These are phyloP conservation scores for Myxozyma neotropica DNA, from an alignment of 805 yeast species.

Conservation along the genomic window DNA sequence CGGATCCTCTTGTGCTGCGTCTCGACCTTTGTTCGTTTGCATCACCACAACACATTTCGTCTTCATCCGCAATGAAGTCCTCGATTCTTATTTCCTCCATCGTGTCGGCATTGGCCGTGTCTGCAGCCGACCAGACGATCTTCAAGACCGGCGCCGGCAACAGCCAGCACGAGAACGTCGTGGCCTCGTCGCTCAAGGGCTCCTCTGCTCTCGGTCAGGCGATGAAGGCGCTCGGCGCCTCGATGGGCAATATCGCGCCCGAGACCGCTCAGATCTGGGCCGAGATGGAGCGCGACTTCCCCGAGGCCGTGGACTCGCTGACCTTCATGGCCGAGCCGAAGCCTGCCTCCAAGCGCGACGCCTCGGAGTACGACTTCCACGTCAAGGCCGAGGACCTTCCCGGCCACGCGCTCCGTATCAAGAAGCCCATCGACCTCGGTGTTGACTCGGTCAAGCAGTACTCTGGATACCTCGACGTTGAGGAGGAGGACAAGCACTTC, in stretches of 20 bases:
- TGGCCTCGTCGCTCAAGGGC: constrained; percentile 6
- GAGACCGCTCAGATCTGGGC: constrained; percentile 35
- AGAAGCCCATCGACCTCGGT: constrained; percentile 69
- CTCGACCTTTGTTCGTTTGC: not conserved
- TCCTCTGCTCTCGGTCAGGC: constrained; percentile 30
- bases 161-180: not conserved
- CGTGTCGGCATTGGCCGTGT: constrained; percentile 25
- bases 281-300: constrained; percentile 35
- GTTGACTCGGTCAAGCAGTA: constrained; percentile 78
- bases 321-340: constrained; percentile 32
- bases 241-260: constrained; percentile 26
- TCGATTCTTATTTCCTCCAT: constrained; percentile 19
- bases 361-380: constrained; percentile 46
- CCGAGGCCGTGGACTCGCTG: constrained; percentile 32
- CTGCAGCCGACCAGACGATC: constrained; percentile 25
- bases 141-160: constrained; percentile 8
- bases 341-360: constrained; percentile 38
- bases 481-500: constrained; percentile 83
- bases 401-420: constrained; percentile 62
- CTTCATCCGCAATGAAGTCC: constrained; percentile 19
- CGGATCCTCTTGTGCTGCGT: too few species aligned
- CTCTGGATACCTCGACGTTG: constrained; percentile 72
- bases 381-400: constrained; percentile 48
- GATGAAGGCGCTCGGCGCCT: constrained; percentile 26
- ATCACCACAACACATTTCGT: not conserved